Conservation (phyloP, 2,329 filamentous ascomycete genomes). For the Hymenoscyphus salicellus region DNA sequence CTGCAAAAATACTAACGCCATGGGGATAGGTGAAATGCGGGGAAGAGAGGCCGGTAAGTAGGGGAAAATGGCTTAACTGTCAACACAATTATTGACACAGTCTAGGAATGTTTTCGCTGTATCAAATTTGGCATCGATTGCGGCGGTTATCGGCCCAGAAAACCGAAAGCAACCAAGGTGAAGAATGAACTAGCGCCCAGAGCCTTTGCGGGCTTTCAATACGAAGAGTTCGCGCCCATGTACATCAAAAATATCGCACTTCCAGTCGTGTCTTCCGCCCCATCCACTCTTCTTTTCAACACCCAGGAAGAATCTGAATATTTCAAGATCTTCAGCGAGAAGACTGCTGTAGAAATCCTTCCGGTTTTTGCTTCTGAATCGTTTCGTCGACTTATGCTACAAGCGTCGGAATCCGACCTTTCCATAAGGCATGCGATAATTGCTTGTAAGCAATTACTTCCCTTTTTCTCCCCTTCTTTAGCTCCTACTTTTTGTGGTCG, state of each 20-base stretch:
- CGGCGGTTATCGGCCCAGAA: conserved; percentile 8
- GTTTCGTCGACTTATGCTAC: conserved; percentile 19
- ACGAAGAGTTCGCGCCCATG: conserved; percentile 1
- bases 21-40: conserved; percentile 9
- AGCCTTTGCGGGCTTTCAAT: conserved; percentile 5
- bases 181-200: not conserved
- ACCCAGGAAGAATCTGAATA: conserved; percentile 19
- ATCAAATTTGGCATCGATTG: conserved; percentile 11
- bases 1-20: not conserved
- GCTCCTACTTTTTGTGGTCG: too few species aligned
- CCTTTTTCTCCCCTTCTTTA: too few species aligned
- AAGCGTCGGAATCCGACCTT: conserved; percentile 17
- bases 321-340: conserved; percentile 22
- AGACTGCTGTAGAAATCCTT: conserved; percentile 21
- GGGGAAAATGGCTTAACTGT: not conserved
- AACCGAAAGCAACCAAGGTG: conserved; percentile 1
- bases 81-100: not conserved
- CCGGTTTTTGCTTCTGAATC: conserved; percentile 12
- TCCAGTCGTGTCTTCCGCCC: not conserved
- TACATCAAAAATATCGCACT: not conserved
- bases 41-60: conserved; percentile 10
- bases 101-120: conserved; percentile 5
- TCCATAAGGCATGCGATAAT: conserved; percentile 25
- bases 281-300: conserved; percentile 10
- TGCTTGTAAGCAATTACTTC: conserved; percentile 4